Evolutionary conservation across 2,329 filamentous ascomycete genomes (phyloP).

Genomic region (Cladosporium sp.): DNA sequence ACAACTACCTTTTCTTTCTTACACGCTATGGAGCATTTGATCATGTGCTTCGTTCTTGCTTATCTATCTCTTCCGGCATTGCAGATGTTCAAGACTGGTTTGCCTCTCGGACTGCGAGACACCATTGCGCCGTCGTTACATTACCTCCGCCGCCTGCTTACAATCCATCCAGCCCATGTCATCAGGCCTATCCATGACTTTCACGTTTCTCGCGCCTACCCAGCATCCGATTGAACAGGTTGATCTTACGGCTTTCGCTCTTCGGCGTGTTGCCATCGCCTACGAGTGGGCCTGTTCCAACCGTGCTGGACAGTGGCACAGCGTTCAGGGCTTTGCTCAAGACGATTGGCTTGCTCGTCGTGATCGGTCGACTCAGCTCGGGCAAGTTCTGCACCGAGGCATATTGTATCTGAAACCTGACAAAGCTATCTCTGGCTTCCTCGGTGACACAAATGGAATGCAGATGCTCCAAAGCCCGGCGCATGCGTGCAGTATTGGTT

Average conservation of each 20-base stretch:
- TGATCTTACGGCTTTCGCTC: slow-evolving; percentile 28
- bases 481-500: slow-evolving; percentile 31
- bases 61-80: not conserved
- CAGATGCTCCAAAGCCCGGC: slow-evolving; percentile 32
- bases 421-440: slow-evolving; percentile 33
- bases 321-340: not conserved
- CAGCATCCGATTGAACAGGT: slow-evolving; percentile 38
- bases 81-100: not conserved
- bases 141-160: slow-evolving; percentile 16
- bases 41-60: not conserved
- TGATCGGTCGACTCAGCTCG: slow-evolving; percentile 27
- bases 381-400: slow-evolving; percentile 25
- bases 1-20: not conserved
- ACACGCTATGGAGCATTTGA: not conserved
- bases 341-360: slow-evolving; percentile 12
- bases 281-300: not conserved
- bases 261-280: not conserved
- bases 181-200: slow-evolving; percentile 15
- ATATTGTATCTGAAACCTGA: slow-evolving; percentile 33
- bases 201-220: slow-evolving; percentile 30
- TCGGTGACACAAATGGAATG: slow-evolving; percentile 31
- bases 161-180: not conserved
- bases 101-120: not conserved
- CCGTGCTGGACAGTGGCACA: not conserved
- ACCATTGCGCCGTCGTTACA: not conserved